phyloP scores from a whole-genome alignment of 805 yeast species.

The Huiozyma sinensis region DNA sequence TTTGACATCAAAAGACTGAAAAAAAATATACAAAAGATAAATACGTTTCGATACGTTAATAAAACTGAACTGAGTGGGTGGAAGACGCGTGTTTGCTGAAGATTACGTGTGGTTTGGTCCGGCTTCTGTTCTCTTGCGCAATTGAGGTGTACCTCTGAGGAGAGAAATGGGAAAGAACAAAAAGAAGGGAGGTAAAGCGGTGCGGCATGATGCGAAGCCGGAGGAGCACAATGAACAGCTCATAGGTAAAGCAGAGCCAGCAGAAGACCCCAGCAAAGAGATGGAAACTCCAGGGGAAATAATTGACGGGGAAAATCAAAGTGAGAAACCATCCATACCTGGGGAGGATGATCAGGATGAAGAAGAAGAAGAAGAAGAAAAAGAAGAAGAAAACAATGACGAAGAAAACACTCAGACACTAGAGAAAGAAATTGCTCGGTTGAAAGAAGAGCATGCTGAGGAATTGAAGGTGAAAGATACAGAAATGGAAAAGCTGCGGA shows the following conservation, averaged over 20 bases:
- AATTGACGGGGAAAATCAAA: not conserved
- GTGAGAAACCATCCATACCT: not conserved
- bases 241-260: not conserved
- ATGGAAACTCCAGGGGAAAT: not conserved
- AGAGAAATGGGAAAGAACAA: slow-evolving; percentile 13
- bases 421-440: slow-evolving; percentile 2
- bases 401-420: not conserved
- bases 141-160: too few species aligned
- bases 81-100: too few species aligned
- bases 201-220: not conserved
- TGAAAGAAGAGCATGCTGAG: slow-evolving; percentile 1
- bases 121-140: too few species aligned
- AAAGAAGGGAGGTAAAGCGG: slow-evolving; percentile 7
- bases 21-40: too few species aligned
- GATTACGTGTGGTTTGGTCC: too few species aligned
- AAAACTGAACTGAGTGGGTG: too few species aligned
- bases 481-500: slow-evolving; percentile 29
- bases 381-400: not conserved
- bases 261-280: not conserved
- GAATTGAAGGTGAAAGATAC: slow-evolving; percentile 1
- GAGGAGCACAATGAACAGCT: not conserved
- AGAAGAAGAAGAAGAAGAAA: not conserved
- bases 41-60: too few species aligned
- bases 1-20: too few species aligned
- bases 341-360: not conserved